phyloP scores from a whole-genome alignment of 139 green algal genomes.

The Micractinium conductrix region DNA sequence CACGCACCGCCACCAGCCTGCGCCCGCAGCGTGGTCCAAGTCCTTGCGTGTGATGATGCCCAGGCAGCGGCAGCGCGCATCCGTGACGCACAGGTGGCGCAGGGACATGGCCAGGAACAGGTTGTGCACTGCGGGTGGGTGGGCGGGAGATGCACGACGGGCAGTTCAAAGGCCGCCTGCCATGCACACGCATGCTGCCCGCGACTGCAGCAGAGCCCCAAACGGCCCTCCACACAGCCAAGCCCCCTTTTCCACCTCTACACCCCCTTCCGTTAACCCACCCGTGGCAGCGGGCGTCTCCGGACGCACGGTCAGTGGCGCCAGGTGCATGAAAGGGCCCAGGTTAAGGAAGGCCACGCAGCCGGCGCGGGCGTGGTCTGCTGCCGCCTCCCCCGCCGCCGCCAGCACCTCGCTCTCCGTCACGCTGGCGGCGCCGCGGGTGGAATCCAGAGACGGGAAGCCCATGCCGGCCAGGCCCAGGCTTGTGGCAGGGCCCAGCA shows the following conservation, averaged over 20 bases:
- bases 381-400: neutral
- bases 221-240: too few relatives aligned
- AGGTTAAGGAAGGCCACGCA: slow-evolving; percentile 75
- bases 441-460: neutral
- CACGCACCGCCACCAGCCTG: slow-evolving; percentile 47
- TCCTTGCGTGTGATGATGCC: slow-evolving; percentile 97
- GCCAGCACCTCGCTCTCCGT: neutral
- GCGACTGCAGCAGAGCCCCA: too few relatives aligned
- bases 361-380: neutral
- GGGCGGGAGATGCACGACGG: neutral
- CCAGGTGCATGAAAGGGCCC: slow-evolving; percentile 81
- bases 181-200: too few relatives aligned
- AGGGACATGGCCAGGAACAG: slow-evolving; percentile 89
- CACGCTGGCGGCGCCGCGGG: neutral
- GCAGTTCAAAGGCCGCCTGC: too few relatives aligned
- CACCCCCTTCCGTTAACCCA: too few relatives aligned
- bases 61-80: slow-evolving; percentile 69
- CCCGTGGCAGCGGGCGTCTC: neutral
- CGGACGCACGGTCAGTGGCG: slow-evolving; percentile 65
- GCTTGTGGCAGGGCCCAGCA: slow-evolving; percentile 18
- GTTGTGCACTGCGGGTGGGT: slow-evolving; percentile 53
- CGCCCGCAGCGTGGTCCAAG: slow-evolving; percentile 71
- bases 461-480: neutral
- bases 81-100: slow-evolving; percentile 92
- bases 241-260: too few relatives aligned